Evolutionary conservation across 1,284 basidiomycete species (phyloP), one percentile per base, ranked within the genome.

Genomic region (Tilletia horrida): DNA sequence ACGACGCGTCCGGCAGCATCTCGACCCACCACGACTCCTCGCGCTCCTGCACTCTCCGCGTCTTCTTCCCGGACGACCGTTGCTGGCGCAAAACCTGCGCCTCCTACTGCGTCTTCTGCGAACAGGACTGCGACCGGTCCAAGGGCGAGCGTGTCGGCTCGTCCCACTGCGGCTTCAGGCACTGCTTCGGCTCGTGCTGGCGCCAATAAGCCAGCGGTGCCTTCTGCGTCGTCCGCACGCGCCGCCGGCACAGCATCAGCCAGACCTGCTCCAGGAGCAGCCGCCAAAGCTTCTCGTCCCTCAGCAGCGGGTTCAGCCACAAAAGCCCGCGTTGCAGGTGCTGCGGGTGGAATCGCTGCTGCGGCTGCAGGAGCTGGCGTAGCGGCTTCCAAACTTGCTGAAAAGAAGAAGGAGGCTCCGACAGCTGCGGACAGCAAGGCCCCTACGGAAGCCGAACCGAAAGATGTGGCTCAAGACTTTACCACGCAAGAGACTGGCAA

Each of bases 301-400:
- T 59, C 55, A 2, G 31, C 50, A 27, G 50, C 25, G 3, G 25
- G 50, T 27, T 13, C 55, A 1, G 29, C 31, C 18, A 29, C 55
- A 13, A 59, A 35, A 27, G 31, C 27, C 16, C 35, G 35, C 35
- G 11, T 40, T 11, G 11, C 35, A 40, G 55, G 27, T 16, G 55
- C 55, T 59, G 55, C 21, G 27, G 55, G 29, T 35, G 55, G 29
- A 31, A 27, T 18, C 16, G 55, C 55, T 35, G 31, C 55, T 31
- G 55, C 55, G 9, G 27, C 55, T 59, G 55, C 29, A 16, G 25
- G 18, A 25, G 55, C 55, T 59, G 55, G 18, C 9, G 29, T 29
- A 11, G 27, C 55, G 9, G 55, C 29, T 16, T 25, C 55, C 11
- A 59, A 40, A 11, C 35, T 40, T 40, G 11, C 35, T 40, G 35